phyloP scores from a whole-genome alignment of 768 basidiomycete species.

The Kondoa malvinella region DNA sequence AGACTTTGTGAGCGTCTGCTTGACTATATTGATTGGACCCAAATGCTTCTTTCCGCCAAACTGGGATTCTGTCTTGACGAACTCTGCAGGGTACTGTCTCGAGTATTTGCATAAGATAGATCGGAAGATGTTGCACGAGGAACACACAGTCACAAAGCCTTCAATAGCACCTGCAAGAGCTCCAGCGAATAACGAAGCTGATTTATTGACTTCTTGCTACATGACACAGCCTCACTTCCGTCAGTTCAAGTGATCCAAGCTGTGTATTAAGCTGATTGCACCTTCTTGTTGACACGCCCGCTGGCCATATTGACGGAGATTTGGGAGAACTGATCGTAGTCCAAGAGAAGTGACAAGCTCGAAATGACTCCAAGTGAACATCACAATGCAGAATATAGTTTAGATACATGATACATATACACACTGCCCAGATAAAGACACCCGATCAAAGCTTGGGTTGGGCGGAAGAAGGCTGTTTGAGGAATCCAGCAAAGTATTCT shows the following conservation, averaged over 20 bases:
- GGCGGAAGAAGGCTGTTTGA: constrained; percentile 9
- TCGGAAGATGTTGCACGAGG: background rate
- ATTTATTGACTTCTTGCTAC: background rate
- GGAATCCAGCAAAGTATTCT: constrained; percentile 29
- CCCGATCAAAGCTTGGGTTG: too few species aligned
- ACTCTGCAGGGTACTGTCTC: constrained; percentile 59
- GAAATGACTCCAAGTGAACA: background rate
- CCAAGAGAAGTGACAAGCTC: too few species aligned
- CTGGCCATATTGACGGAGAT: too few species aligned
- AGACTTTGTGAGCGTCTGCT: constrained; percentile 52
- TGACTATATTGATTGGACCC: constrained; percentile 55
- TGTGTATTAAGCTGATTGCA: background rate
- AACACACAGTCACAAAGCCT: constrained; percentile 31
- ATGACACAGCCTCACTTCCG: background rate
- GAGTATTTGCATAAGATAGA: background rate
- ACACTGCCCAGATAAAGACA: too few species aligned
- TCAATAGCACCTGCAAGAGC: constrained; percentile 83
- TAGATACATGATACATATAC: too few species aligned
- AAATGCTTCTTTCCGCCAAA: constrained; percentile 62
- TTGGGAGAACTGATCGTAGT: too few species aligned
- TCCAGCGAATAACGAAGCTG: constrained; percentile 57
- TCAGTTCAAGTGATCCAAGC: too few species aligned
- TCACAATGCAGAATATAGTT: background rate
- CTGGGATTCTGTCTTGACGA: constrained; percentile 83
- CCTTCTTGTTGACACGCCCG: too few species aligned